Conservation (phyloP, 768 basidiomycete genomes). For the Suillus tomentosus region DNA sequence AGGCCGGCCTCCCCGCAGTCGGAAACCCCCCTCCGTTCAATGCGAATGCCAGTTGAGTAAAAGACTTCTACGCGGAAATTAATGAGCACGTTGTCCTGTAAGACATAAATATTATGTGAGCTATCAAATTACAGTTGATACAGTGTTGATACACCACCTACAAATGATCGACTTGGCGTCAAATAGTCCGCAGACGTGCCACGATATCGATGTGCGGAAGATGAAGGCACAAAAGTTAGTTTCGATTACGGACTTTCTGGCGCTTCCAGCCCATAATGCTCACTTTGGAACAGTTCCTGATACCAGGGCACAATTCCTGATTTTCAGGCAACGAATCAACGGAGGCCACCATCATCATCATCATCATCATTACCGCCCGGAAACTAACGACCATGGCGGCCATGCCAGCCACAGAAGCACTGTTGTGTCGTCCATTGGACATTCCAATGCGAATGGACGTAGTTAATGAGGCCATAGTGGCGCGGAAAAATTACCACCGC, state of each 20-base stretch:
- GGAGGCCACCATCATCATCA: neutral
- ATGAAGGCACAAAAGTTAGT: neutral
- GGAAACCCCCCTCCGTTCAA: neutral
- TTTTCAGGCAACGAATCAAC: neutral
- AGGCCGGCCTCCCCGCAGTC: neutral
- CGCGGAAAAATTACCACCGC: neutral
- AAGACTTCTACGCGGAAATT: neutral
- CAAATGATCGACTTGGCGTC: neutral
- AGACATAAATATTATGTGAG: neutral
- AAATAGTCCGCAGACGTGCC: neutral
- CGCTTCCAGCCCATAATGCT: neutral
- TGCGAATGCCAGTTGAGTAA: neutral
- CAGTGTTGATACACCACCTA: neutral
- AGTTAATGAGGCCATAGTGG: neutral
- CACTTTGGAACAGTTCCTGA: neutral
- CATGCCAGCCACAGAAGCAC: neutral
- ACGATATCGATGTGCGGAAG: neutral
- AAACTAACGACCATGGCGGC: neutral
- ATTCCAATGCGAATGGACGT: neutral
- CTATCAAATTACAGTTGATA: neutral
- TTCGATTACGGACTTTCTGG: neutral
- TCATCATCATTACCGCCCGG: no score
- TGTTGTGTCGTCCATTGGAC: conserved; percentile 4
- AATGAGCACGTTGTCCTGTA: neutral
- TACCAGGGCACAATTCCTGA: neutral